Conservation (phyloP, 2,329 filamentous ascomycete genomes). For the Drechslera avenae region DNA sequence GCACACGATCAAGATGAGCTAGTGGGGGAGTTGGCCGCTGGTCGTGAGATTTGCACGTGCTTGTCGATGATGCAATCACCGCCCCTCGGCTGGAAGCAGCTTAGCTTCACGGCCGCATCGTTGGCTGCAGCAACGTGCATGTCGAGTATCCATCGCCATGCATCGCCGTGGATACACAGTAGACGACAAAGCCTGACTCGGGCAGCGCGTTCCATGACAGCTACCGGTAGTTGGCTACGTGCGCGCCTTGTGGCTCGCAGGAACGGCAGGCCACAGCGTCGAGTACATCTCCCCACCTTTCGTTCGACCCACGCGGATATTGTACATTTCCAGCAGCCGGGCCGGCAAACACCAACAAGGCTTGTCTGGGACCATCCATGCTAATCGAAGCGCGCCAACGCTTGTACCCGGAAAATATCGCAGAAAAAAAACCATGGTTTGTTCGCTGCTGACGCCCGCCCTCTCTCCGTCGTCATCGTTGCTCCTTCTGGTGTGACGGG, state of each 20-base stretch:
- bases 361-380: slow-evolving; percentile 17
- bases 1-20: background rate
- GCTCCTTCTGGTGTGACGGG: slow-evolving; percentile 12
- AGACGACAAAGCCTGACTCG: background rate
- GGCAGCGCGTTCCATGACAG: background rate
- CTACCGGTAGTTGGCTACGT: too few species aligned
- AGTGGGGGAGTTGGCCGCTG: too few species aligned
- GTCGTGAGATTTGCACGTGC: too few species aligned
- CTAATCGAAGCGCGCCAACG: slow-evolving; percentile 7
- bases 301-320: slow-evolving; percentile 18
- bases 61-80: too few species aligned
- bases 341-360: slow-evolving; percentile 2
- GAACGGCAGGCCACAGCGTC: slow-evolving; percentile 4
- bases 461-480: slow-evolving; percentile 2
- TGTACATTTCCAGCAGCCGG: slow-evolving; percentile 5
- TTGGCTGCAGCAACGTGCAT: background rate
- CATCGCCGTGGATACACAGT: background rate
- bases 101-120: too few species aligned
- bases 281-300: slow-evolving; percentile 12
- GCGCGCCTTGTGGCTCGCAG: too few species aligned
- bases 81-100: too few species aligned
- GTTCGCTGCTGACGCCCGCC: slow-evolving; percentile 5
- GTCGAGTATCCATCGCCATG: too few species aligned
- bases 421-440: slow-evolving; percentile 9
- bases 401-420: slow-evolving; percentile 20